Base-by-base conservation (phyloP, 805 yeast species). In the Pichia cabralensis region DNA sequence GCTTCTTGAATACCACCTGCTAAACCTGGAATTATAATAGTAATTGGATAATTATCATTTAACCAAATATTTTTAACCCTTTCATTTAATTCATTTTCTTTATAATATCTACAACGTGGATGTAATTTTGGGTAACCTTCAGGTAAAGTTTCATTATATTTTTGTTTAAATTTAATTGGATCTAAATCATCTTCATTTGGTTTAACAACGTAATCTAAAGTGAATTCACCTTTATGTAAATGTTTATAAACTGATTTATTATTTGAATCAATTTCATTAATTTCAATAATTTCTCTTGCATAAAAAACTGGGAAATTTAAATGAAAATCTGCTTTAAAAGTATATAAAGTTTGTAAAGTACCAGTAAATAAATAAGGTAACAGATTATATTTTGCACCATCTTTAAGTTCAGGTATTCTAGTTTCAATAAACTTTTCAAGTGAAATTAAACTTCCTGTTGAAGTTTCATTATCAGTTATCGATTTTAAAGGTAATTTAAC, bases 1-100 rank as follows among this genome's bases (percentile, higher is more conserved):
- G 82, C 74, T 52, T 81, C 92, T 46, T 76, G 81, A 12, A 84
- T 75, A 2, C 94, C 94, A 39, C 92, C 89, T 19, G 82, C 79
- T 25, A 81, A 61, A 2, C 92, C 94, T 48, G 81, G 89, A 31
- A 69, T 56, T 8, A 79, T 71, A 22, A 81, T 60, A 15, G 76
- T 62, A 31, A 81, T 60, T 4, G 88, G 88, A 40, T 63, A 65
- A 8, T 61, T 52, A 36, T 65, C 65, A 3, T 50, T 44, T 4
- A 22, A 39, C 60, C 61, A 55, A 8, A 50, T 48, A 3, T 50
- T 46, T 26, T 62, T 48, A 3, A 66, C n/a, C n/a, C n/a, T 34
- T 4, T 44, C 44, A 13, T 18, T n/a, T 21, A 71, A 58, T 42
- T 71, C 74, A 1, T 54, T 52, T 1, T 67, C 66, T 18, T 70